Percentiles rank a stretch among this genome's conserved stretches.
phyloP scores from a whole-genome alignment of 1,284 basidiomycete genomes.

The Rhodotorula sp. region DNA sequence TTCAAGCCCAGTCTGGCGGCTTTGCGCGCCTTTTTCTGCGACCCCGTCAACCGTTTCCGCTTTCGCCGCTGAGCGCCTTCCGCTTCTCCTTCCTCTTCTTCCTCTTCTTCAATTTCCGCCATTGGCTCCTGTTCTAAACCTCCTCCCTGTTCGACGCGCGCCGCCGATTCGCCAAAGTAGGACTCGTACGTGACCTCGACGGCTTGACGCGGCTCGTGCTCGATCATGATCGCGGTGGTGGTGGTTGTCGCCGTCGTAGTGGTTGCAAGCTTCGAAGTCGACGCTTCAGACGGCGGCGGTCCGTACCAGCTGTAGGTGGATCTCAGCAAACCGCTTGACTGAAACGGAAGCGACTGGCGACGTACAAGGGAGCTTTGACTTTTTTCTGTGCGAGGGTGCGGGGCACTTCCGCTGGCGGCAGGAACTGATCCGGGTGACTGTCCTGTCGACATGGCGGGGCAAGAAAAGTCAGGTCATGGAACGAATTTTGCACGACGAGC shows the following conservation, averaged over 20 bases:
- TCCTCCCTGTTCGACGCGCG: background rate
- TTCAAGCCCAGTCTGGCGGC: conserved; percentile 10
- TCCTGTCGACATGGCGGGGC: background rate
- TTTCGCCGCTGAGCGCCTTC: conserved; percentile 7
- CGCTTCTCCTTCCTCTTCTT: background rate
- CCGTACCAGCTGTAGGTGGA: conserved; percentile 34
- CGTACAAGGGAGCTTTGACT: conserved; percentile 30
- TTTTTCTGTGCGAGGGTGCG: conserved; percentile 16
- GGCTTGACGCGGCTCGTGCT: background rate
- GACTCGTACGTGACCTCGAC: background rate
- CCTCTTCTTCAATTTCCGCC: background rate
- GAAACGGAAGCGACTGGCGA: background rate
- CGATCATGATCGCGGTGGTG: background rate
- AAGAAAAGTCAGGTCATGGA: fast-evolving
- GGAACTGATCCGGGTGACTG: conserved; percentile 23
- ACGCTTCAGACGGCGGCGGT: conserved; percentile 13
- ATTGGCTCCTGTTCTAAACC: background rate
- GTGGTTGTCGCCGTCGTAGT: background rate
- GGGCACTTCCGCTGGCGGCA: conserved; percentile 22
- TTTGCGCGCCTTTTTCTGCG: conserved; percentile 31
- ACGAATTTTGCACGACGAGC: too few species aligned
- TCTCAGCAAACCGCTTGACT: too few species aligned
- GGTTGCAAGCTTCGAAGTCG: conserved; percentile 14
- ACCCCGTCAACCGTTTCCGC: conserved; percentile 29
- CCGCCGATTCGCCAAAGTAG: background rate